Percentiles rank a stretch among this genome's conserved stretches.
Evolutionary conservation across 345 rosid genomes (phyloP).

Genomic region (Populus alba): DNA sequence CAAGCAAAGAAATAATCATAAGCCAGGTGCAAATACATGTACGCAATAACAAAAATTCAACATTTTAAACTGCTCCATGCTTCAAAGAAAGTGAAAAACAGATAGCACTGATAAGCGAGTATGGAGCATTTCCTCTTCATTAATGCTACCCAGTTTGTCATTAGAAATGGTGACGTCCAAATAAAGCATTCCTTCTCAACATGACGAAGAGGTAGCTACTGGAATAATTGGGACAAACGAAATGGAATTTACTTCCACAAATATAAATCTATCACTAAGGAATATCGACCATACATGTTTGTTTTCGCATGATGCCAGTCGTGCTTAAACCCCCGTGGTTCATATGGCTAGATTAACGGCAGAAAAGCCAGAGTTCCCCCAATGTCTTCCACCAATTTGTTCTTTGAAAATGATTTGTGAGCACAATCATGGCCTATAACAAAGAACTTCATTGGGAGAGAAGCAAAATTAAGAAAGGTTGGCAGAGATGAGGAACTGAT

Average conservation of each 20-base stretch:
- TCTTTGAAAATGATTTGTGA: slow-evolving; percentile 87
- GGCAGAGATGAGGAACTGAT: slow-evolving; percentile 5
- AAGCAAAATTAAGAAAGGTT: slow-evolving; percentile 17
- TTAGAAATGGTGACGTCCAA: background rate
- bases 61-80: background rate
- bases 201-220: background rate
- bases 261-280: slow-evolving; percentile 7
- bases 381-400: slow-evolving; percentile 84
- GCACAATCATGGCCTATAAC: slow-evolving; percentile 99
- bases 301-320: slow-evolving; percentile 95
- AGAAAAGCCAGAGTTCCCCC: slow-evolving; percentile 90
- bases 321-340: slow-evolving; percentile 97
- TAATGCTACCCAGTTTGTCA: background rate
- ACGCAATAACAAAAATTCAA: background rate
- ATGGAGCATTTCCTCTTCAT: background rate
- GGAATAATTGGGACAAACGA: slow-evolving; percentile 5
- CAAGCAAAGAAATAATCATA: background rate
- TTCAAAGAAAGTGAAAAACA: background rate
- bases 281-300: slow-evolving; percentile 57
- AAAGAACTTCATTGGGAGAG: slow-evolving; percentile 59
- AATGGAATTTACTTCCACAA: background rate
- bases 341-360: slow-evolving; percentile 87
- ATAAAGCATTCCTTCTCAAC: background rate
- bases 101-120: background rate
- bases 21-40: background rate